Conservation (phyloP, 768 basidiomycete genomes). For the Nidula microcarpa region DNA sequence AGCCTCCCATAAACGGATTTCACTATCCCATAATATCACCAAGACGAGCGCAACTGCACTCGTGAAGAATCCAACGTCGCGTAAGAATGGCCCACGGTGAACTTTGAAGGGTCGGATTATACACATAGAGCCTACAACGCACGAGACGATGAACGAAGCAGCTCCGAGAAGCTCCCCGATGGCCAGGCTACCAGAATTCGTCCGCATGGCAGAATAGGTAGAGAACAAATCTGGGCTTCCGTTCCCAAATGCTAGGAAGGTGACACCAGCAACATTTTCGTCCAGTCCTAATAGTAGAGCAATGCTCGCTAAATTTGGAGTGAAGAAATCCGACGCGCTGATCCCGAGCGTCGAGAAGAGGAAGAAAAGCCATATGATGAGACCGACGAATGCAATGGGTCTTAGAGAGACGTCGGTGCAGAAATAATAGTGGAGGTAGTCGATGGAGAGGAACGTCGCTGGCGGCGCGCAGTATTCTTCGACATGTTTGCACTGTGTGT, state of each 20-base stretch:
- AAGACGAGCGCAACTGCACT: conserved; percentile 75
- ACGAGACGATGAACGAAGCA: conserved; percentile 92
- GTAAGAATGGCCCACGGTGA: conserved; percentile 73
- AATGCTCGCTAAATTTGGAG: conserved; percentile 90
- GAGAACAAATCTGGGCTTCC: conserved; percentile 96
- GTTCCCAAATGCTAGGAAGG: conserved; percentile 95
- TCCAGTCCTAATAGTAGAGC: conserved; percentile 82
- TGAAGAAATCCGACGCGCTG: conserved; percentile 95
- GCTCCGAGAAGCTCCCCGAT: conserved; percentile 95
- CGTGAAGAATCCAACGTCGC: conserved; percentile 96
- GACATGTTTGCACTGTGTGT: conserved; percentile 67
- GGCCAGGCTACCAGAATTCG: conserved; percentile 82
- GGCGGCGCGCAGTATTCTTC: conserved; percentile 50
- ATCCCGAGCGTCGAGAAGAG: conserved; percentile 96
- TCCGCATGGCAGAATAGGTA: conserved; percentile 90
- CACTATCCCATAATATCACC: conserved; percentile 72
- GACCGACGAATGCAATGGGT: conserved; percentile 56
- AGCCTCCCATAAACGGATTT: conserved; percentile 72
- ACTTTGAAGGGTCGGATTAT: conserved; percentile 95
- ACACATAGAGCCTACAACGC: conserved; percentile 97
- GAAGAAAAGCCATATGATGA: conserved; percentile 81
- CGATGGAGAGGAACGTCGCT: conserved; percentile 64
- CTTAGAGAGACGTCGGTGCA: conserved; percentile 56
- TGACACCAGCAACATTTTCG: conserved; percentile 94
- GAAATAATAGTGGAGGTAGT: conserved; percentile 70